Evolutionary conservation across 306 rosid genomes (phyloP).

Genomic region (Sphenostylis stenocarpa): DNA sequence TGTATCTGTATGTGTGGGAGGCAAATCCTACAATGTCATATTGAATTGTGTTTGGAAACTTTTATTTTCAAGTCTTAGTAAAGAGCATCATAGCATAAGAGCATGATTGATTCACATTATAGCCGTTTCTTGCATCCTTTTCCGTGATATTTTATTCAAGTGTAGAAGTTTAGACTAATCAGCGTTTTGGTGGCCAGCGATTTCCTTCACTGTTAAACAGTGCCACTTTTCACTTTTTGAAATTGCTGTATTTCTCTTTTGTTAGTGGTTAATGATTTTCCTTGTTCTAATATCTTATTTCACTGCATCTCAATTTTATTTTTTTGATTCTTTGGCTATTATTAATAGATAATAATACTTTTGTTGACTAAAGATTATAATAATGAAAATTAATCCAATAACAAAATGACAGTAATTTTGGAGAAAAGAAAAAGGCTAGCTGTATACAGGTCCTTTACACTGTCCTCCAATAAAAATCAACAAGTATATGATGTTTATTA

Average conservation of each 20-base stretch:
- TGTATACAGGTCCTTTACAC: no score
- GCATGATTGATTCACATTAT: constrained; percentile 16
- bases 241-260: background rate
- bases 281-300: no score
- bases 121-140: background rate
- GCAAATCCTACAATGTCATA: constrained; percentile 15
- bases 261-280: background rate
- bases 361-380: no score
- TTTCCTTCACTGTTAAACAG: background rate
- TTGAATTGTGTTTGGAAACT: background rate
- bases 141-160: background rate
- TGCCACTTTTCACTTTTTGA: background rate
- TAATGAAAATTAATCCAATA: no score
- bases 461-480: no score
- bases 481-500: no score
- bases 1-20: background rate
- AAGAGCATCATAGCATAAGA: background rate
- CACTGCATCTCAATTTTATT: background rate
- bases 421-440: no score
- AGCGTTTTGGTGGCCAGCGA: background rate
- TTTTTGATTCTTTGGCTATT: background rate
- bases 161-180: background rate
- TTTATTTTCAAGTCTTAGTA: background rate
- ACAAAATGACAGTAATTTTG: no score
- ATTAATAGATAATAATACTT: no score